Percentiles rank a stretch among this genome's conserved stretches.
Evolutionary conservation across 2,329 filamentous ascomycete genomes (phyloP).

Genomic region (Aspergillus floridensis): DNA sequence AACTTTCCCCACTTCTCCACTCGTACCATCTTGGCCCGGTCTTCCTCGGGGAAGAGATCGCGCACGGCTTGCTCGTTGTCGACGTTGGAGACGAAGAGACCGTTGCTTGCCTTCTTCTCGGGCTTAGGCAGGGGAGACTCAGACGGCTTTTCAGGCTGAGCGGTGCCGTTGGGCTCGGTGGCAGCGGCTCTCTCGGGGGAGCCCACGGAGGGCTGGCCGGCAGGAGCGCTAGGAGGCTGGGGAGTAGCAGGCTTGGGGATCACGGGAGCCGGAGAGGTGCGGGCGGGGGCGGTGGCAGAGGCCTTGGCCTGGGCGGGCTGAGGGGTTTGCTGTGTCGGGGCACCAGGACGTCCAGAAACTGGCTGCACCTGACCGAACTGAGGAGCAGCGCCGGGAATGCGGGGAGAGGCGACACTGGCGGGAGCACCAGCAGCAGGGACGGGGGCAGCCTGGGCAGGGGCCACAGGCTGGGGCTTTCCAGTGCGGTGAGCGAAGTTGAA

Average conservation of each 20-base stretch:
- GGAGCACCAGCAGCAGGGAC: constrained; percentile 25
- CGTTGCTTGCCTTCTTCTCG: constrained; percentile 68
- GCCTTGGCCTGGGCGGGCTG: constrained; percentile 31
- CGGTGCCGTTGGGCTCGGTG: constrained; percentile 52
- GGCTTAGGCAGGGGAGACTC: constrained; percentile 56
- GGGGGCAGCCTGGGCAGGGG: constrained; percentile 22
- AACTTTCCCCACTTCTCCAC: constrained; percentile 68
- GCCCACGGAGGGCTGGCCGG: constrained; percentile 42
- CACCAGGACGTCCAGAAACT: constrained; percentile 25
- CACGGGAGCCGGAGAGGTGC: constrained; percentile 42
- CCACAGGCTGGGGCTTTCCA: constrained; percentile 64
- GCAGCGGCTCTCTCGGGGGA: constrained; percentile 51
- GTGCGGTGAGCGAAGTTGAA: constrained; percentile 98
- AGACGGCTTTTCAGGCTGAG: constrained; percentile 43
- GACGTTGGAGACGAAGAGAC: constrained; percentile 85
- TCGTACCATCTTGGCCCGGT: constrained; percentile 74
- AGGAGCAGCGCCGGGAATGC: constrained; percentile 36
- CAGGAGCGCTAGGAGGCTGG: constrained; percentile 37
- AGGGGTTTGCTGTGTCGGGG: constrained; percentile 32
- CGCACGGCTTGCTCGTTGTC: constrained; percentile 79
- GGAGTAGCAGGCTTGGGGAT: constrained; percentile 42
- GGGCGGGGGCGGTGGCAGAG: constrained; percentile 28
- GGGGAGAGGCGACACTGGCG: constrained; percentile 35
- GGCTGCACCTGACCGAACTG: constrained; percentile 44
- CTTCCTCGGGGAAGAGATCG: constrained; percentile 77